Evolutionary conservation across 768 basidiomycete genomes (phyloP).

Genomic region (Rhodotorula sphaerocarpa): DNA sequence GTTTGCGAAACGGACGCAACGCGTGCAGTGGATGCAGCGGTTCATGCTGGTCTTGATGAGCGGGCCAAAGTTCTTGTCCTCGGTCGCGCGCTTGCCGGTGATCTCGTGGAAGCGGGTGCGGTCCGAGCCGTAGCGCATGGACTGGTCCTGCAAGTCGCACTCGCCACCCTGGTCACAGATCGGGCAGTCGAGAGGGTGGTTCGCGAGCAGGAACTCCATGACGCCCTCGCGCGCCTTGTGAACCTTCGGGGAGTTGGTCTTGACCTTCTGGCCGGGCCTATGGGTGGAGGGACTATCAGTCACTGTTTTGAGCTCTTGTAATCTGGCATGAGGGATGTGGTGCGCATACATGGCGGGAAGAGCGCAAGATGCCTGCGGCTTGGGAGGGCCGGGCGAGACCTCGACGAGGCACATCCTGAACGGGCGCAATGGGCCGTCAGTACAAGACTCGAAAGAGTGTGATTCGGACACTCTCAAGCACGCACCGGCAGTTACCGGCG

Average conservation of each 20-base stretch:
- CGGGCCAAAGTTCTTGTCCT: slow-evolving; percentile 96
- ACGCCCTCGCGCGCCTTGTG: slow-evolving; percentile 60
- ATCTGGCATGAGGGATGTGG: background rate
- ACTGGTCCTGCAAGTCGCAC: slow-evolving; percentile 97
- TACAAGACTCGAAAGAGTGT: background rate
- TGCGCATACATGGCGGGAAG: slow-evolving; percentile 95
- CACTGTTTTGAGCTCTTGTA: background rate
- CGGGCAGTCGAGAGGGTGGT: slow-evolving; percentile 97
- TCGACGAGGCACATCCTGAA: slow-evolving; percentile 95
- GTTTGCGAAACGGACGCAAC: slow-evolving; percentile 97
- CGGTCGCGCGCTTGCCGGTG: slow-evolving; percentile 91
- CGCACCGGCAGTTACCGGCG: slow-evolving; percentile 92
- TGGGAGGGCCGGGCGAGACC: slow-evolving; percentile 51
- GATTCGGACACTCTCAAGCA: slow-evolving; percentile 5
- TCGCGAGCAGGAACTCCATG: slow-evolving; percentile 96
- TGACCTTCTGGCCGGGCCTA: slow-evolving; percentile 42
- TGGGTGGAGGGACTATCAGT: background rate
- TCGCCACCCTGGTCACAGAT: slow-evolving; percentile 98
- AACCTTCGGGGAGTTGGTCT: slow-evolving; percentile 42
- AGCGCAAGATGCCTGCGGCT: slow-evolving; percentile 47
- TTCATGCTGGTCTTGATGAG: slow-evolving; percentile 98
- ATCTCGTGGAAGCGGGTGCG: slow-evolving; percentile 98
- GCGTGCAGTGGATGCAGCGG: slow-evolving; percentile 98
- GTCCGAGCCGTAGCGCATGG: slow-evolving; percentile 98
- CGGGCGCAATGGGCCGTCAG: background rate